Base-by-base conservation (phyloP, 495 filamentous ascomycete genomes). In the Xylaria acuta region DNA sequence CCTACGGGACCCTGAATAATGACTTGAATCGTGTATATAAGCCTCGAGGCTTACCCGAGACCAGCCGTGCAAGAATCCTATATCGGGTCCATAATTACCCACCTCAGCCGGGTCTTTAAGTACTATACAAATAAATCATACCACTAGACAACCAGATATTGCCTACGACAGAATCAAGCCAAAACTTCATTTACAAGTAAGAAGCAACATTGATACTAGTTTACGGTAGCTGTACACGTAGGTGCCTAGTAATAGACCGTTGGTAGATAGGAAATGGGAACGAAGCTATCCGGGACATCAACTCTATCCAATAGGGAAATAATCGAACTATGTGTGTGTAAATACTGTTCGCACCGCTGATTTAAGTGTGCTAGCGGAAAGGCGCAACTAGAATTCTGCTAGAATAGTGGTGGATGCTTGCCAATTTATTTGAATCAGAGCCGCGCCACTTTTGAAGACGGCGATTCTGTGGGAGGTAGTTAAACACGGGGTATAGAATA, bases 1-100 rank as follows among this genome's bases (percentile, higher is more conserved):
- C n/a, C 38, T 38, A 14, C 7, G 3, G 34, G 34, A 59, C 64
- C 66, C 66, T 58, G 66, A 64, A 62, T 60, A 47, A 56, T 36
- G 67, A 40, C 58, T 32, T 69, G 67, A 69, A 34, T 45, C 54
- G 54, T 69, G 67, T 34, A 67, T 60, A 53, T 45, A 67, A n/a
- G 49, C 65, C 36, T 67, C 65, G 47, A 67, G 47, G n/a, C 65
- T 27, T 20, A 47, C 4, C 14, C 20, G 32, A 51, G 30, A 47
- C 64, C 30, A 32, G 34, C 47, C 32, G 20, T 27, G 4, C 45
- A 2, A 67, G 49, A 25, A 40, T 53, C 32, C 40, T 64, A 64
- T 45, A 64, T 16, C 38, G 12, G 25, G 27, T 38, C 38, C 58
- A 60, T 60, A 60, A 38, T 60, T 60, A 60, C 58, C 30, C 58